A percentile compares a stretch with the other conserved stretches of the same genome.
phyloP scores from a whole-genome alignment of 495 filamentous ascomycete genomes.

The Bathelium albidoporum region DNA sequence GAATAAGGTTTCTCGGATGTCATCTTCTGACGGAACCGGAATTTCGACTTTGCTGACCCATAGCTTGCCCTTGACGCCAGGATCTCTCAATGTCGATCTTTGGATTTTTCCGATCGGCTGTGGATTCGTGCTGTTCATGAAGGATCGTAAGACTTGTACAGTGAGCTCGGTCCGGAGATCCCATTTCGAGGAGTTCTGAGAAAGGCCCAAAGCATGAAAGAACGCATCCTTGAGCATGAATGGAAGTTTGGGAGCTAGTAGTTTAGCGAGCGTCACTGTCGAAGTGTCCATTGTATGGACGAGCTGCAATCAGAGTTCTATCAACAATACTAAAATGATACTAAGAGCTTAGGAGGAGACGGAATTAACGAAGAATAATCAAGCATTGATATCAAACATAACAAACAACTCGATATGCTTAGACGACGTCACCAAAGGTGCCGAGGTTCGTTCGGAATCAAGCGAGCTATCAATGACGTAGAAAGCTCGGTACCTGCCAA shows the following conservation, averaged over 20 bases:
- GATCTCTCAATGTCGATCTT: slow-evolving; percentile 47
- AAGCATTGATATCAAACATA: no score
- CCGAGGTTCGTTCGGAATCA: not conserved
- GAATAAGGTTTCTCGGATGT: slow-evolving; percentile 44
- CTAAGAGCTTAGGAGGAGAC: no score
- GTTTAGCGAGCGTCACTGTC: slow-evolving; percentile 14
- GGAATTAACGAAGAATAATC: no score
- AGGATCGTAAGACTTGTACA: slow-evolving; percentile 57
- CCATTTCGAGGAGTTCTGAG: slow-evolving; percentile 60
- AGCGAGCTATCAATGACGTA: not conserved
- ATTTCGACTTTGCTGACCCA: slow-evolving; percentile 66
- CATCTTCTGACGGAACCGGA: slow-evolving; percentile 43
- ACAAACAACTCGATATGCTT: not conserved
- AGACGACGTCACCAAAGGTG: not conserved
- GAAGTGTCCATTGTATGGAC: not conserved
- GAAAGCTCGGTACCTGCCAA: not conserved
- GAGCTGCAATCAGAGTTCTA: not conserved
- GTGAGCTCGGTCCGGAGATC: slow-evolving; percentile 69
- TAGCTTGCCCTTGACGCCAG: slow-evolving; percentile 63
- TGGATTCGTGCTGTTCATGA: slow-evolving; percentile 38
- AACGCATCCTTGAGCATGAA: slow-evolving; percentile 57
- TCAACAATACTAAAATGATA: not conserved
- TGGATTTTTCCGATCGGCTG: slow-evolving; percentile 52
- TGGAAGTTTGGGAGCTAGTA: slow-evolving; percentile 44
- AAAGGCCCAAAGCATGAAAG: slow-evolving; percentile 54